phyloP scores from a whole-genome alignment of 2,329 filamentous ascomycete genomes.

The Hypomyces rosellus region DNA sequence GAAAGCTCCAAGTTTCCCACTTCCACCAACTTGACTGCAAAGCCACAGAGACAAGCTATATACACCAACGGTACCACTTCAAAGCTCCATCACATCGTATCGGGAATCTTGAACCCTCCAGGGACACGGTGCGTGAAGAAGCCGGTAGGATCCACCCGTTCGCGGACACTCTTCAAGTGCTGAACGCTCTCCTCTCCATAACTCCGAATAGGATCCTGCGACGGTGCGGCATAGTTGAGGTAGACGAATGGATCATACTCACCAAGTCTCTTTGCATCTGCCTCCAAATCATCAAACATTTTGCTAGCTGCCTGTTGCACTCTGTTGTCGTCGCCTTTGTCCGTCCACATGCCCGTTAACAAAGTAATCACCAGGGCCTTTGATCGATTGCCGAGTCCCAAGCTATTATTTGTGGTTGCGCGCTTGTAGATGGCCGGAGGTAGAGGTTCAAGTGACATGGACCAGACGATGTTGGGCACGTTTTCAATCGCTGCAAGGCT shows the following conservation, averaged over 20 bases:
- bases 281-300: conserved; percentile 1
- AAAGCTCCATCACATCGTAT: too few relatives aligned
- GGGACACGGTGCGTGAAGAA: conserved; percentile 4
- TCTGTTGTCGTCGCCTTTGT: conserved; percentile 1
- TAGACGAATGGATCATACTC: conserved; percentile 9
- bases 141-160: background rate
- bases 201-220: conserved; percentile 1
- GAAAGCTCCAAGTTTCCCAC: too few relatives aligned
- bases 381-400: background rate
- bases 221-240: conserved; percentile 7
- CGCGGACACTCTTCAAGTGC: background rate
- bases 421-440: background rate
- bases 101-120: conserved; percentile 4
- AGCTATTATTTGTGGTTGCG: background rate
- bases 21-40: too few relatives aligned
- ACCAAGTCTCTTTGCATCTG: conserved; percentile 1
- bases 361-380: conserved; percentile 1
- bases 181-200: conserved; percentile 3
- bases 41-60: too few relatives aligned
- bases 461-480: conserved; percentile 3
- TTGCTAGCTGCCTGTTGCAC: conserved; percentile 2
- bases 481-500: background rate
- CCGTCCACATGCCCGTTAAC: conserved; percentile 1
- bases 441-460: conserved; percentile 2
- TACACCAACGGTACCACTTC: too few relatives aligned